Conservation (phyloP, 495 filamentous ascomycete species). For the Podospora fimiseda region DNA sequence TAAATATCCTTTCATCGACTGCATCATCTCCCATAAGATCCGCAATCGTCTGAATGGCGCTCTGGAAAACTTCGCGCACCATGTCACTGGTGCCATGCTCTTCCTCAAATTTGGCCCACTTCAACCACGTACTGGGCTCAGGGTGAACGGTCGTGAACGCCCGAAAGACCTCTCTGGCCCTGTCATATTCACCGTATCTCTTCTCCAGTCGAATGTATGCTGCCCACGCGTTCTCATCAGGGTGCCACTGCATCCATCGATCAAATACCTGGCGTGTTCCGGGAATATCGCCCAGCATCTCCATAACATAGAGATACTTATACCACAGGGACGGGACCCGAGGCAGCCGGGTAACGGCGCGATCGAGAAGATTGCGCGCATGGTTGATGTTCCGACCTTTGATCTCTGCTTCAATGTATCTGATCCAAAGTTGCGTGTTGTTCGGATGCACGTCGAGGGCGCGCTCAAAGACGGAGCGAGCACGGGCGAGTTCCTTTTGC, state of each 20-base stretch:
- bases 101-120: constrained; percentile 96
- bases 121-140: constrained; percentile 95
- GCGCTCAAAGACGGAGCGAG: constrained; percentile 92
- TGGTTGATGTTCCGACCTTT: constrained; percentile 95
- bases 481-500: constrained; percentile 95
- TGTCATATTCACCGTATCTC: constrained; percentile 80
- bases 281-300: constrained; percentile 87
- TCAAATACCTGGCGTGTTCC: constrained; percentile 95
- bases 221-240: constrained; percentile 90
- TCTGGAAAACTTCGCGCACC: constrained; percentile 87
- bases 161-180: constrained; percentile 80
- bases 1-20: constrained; percentile 92
- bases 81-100: constrained; percentile 85
- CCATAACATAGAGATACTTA: constrained; percentile 98
- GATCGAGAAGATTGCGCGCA: constrained; percentile 88
- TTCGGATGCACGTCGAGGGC: constrained; percentile 89
- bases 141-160: constrained; percentile 91
- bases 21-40: constrained; percentile 92
- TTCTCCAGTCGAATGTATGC: constrained; percentile 97
- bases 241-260: constrained; percentile 97
- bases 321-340: constrained; percentile 95
- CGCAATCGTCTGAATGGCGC: constrained; percentile 82
- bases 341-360: constrained; percentile 87
- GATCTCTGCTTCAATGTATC: constrained; percentile 96
- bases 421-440: constrained; percentile 63